Evolutionary conservation across 305 asterid genomes (phyloP).

Genomic region (Stenogyne calaminthoides): DNA sequence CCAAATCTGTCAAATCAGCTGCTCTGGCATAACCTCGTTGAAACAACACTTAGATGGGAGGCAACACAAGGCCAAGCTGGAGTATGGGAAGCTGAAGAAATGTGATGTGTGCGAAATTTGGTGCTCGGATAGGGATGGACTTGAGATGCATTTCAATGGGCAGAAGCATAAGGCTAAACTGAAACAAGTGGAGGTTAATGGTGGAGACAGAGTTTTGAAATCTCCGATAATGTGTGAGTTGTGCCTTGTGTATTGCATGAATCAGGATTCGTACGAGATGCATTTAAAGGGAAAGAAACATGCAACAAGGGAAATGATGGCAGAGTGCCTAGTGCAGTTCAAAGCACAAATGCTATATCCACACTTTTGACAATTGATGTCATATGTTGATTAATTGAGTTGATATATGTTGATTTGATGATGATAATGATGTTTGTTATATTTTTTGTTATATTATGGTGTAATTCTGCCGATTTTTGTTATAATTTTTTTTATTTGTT

Average conservation of each 20-base stretch:
- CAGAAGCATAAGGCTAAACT: slow-evolving; percentile 51
- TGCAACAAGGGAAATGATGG: background rate
- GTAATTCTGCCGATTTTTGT: no score
- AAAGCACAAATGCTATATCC: no score
- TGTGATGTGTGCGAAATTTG: slow-evolving; percentile 48
- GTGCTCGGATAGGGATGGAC: slow-evolving; percentile 36
- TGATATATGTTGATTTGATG: no score
- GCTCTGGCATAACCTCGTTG: slow-evolving; percentile 37
- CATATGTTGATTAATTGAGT: no score
- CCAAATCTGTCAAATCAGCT: slow-evolving; percentile 38
- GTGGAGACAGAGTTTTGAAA: background rate
- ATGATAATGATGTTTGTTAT: no score
- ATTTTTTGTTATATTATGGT: no score
- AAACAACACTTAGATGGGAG: slow-evolving; percentile 47
- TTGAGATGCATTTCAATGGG: slow-evolving; percentile 47
- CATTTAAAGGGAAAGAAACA: slow-evolving; percentile 51
- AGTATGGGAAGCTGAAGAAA: slow-evolving; percentile 21
- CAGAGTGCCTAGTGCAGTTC: no score
- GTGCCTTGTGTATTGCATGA: slow-evolving; percentile 49
- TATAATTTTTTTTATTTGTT: no score
- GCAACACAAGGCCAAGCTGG: slow-evolving; percentile 48
- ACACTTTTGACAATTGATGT: no score
- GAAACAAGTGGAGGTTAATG: slow-evolving; percentile 26
- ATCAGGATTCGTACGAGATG: slow-evolving; percentile 31
- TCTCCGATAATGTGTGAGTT: slow-evolving; percentile 41